These are phyloP conservation scores for Trichoderma sp. DNA, from an alignment of 2,329 filamentous ascomycete genomes.

Conservation along the genomic window DNA sequence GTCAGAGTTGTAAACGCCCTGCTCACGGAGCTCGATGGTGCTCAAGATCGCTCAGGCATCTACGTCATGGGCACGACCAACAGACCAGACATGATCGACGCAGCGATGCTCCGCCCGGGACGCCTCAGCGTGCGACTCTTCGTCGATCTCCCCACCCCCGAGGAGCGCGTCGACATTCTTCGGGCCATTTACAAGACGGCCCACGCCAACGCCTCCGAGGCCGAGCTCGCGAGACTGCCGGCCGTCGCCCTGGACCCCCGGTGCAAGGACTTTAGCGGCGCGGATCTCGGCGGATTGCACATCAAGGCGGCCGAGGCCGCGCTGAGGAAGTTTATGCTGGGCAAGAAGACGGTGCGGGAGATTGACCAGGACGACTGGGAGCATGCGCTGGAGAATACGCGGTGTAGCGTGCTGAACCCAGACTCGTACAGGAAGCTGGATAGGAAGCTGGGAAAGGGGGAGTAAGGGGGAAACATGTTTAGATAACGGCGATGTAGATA, in stretches of 20 bases:
- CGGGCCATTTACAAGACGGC: constrained; percentile 61
- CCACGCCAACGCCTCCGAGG: constrained; percentile 39
- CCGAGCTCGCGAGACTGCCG: constrained; percentile 57
- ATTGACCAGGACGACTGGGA: constrained; percentile 53
- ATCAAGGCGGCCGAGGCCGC: constrained; percentile 55
- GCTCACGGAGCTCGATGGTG: constrained; percentile 89
- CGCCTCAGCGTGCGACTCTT: constrained; percentile 87
- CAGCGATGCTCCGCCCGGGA: constrained; percentile 89
- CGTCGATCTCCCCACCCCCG: constrained; percentile 77
- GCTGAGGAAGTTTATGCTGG: constrained; percentile 41
- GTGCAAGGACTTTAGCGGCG: constrained; percentile 77
- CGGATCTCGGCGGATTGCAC: constrained; percentile 55
- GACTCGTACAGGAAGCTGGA: constrained; percentile 46
- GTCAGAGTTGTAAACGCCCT: constrained; percentile 92
- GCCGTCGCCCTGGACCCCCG: constrained; percentile 64
- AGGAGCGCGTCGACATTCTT: constrained; percentile 84
- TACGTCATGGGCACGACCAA: constrained; percentile 97
- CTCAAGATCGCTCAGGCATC: constrained; percentile 77
- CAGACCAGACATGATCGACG: constrained; percentile 92
- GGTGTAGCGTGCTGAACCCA: constrained; percentile 52
- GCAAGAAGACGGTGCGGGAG: constrained; percentile 29
- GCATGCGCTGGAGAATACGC: constrained; percentile 49
- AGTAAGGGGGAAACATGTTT: constrained; percentile 25
- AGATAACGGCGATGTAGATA: not conserved
- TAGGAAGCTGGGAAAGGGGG: constrained; percentile 36